Base-by-base conservation (phyloP, 139 green algal species). In the Asterochloris sp. region DNA sequence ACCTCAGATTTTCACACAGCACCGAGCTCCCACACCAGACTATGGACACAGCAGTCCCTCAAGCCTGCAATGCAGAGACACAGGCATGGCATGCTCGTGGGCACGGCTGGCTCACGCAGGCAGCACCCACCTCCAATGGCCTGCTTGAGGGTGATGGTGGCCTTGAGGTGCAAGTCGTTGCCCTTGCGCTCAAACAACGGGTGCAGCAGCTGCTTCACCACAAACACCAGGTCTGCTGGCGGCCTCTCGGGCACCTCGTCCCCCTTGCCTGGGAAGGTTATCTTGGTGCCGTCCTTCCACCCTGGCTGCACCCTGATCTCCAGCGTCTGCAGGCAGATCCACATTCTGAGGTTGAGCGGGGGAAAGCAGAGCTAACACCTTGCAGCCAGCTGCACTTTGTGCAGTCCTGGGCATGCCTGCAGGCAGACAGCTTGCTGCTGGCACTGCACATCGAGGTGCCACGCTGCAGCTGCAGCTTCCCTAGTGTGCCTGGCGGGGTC, bases 261-360 rank as follows among this genome's bases (percentile, higher is more conserved):
- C 38, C 38, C 38, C 38, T 54, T 97, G 38, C 94, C 91, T n/a
- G 87, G 86, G 85, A 98, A 98, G 0, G 95, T 98, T 81, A 98
- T 92, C 76, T 62, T 23, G 24, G 93, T 99, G 16, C 96, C 96
- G 73, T 94, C 92, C 88, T 98, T 98, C 95, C 95, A 99, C 0
- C 96, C 96, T 0, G 96, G 92, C 87, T 95, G 95, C 24, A 99
- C 86, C 15, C 94, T 77, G 71, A 99, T 93, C 23, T 62, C 54
- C 16, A 80, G 11, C 24, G 47, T 38, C 24, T 80, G 60, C 76
- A 73, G 76, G 60, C 13, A 10, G 26, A 13, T 14, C 26, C 47
- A 14, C 23, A 60, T 1, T 13, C 11, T 60, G 12, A 17, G 73
- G 66, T 24, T 24, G 66, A 73, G 19, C 9, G 19, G 66, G 21